Conservation (phyloP, 345 rosid genomes). For the Kandelia obovata region DNA sequence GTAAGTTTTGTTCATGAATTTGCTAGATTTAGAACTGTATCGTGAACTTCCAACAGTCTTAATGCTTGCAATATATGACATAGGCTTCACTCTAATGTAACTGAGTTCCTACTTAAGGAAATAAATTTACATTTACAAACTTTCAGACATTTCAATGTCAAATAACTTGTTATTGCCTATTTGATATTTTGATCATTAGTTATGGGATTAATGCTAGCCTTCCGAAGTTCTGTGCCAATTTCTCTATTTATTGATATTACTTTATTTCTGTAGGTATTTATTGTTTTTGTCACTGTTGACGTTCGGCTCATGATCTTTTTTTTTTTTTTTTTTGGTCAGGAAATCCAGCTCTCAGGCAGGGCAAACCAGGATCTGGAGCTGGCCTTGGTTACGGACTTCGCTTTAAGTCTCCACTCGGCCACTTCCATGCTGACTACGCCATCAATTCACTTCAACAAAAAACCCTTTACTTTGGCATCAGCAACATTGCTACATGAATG, state of each 20-base stretch:
- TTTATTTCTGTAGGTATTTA: neutral
- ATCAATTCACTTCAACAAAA: slow-evolving; percentile 71
- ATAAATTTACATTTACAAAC: no score
- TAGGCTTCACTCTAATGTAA: no score
- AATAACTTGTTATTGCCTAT: no score
- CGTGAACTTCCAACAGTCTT: no score
- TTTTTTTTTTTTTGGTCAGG: slow-evolving; percentile 39
- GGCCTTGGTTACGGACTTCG: slow-evolving; percentile 75
- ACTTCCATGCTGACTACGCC: slow-evolving; percentile 64
- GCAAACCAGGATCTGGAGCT: slow-evolving; percentile 82
- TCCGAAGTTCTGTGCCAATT: neutral
- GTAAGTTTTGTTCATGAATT: slow-evolving; percentile 35
- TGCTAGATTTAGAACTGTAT: neutral
- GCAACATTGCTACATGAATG: slow-evolving; percentile 60
- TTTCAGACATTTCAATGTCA: no score
- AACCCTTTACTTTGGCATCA: slow-evolving; percentile 77
- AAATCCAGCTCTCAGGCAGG: slow-evolving; percentile 75
- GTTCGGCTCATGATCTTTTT: neutral
- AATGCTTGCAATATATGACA: neutral
- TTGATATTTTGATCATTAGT: no score
- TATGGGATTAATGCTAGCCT: neutral
- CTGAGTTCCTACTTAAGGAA: no score
- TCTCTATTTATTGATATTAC: no score
- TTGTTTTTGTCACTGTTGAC: neutral
- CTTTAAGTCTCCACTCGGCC: slow-evolving; percentile 63